phyloP scores from a whole-genome alignment of 495 filamentous ascomycete genomes.

The Hypoxylon fuscum region DNA sequence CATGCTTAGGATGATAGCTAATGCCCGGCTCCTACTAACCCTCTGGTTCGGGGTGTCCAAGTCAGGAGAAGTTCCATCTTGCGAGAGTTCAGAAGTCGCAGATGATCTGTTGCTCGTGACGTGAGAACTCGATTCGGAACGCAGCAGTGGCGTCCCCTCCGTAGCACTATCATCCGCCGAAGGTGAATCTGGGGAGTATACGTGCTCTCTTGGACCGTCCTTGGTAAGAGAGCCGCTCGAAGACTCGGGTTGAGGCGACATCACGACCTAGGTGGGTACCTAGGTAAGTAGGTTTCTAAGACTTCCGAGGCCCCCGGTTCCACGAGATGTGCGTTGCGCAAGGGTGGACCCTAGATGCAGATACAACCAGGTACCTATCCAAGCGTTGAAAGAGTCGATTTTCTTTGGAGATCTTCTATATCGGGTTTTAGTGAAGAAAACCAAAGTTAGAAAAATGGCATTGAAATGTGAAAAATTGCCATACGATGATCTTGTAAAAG shows the following conservation, averaged over 20 bases:
- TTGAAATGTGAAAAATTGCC: not conserved
- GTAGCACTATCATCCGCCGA: constrained; percentile 32
- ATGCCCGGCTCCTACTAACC: constrained; percentile 34
- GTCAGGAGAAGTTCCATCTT: constrained; percentile 24
- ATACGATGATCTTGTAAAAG: too few species aligned
- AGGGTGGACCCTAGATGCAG: not conserved
- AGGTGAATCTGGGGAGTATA: constrained; percentile 7
- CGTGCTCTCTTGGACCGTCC: not conserved
- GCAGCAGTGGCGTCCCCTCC: constrained; percentile 52
- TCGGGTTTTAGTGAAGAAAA: too few species aligned
- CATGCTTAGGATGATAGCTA: constrained; percentile 52
- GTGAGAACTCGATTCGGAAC: constrained; percentile 38
- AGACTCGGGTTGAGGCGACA: constrained; percentile 11
- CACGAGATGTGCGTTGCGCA: constrained; percentile 3
- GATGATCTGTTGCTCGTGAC: constrained; percentile 16
- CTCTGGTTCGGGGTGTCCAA: constrained; percentile 42
- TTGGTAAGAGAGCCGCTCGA: constrained; percentile 11
- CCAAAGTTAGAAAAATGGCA: too few species aligned
- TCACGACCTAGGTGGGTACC: constrained; percentile 9
- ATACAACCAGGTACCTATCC: too few species aligned
- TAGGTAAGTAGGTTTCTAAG: too few species aligned
- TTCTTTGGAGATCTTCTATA: too few species aligned
- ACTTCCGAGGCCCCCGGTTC: constrained; percentile 1
- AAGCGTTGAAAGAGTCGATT: too few species aligned
- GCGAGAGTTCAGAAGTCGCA: constrained; percentile 13